Base-by-base conservation (phyloP, 2,329 filamentous ascomycete genomes). In the Calonectria pteridis region DNA sequence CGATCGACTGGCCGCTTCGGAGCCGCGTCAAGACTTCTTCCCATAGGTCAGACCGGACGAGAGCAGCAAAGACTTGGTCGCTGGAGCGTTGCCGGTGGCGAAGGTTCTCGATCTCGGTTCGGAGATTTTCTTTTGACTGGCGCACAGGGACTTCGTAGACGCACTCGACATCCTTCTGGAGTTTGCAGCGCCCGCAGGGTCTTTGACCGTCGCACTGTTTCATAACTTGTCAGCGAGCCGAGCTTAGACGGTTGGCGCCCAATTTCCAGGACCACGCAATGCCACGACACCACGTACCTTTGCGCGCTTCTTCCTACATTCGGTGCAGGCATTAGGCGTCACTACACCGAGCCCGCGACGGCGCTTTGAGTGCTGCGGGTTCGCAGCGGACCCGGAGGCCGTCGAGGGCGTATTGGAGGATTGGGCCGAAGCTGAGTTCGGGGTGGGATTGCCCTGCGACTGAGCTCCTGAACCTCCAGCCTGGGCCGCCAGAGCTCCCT, bases 71-170 rank as follows among this genome's bases (percentile, higher is more conserved):
- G 63, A 93, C 87, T 35, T 87, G 86, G 31, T 92, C 89, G 80
- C 84, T 91, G 55, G 87, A 88, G 28, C 86, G 88, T 78, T 92
- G 89, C 51, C 89, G 87, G 20, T 86, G 85, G 62, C 89, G 89
- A 43, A 93, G 83, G 31, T 83, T 83, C 67, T 93, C 91, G 73
- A 93, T 91, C 78, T 93, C 91, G 78, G 84, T 85, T 55, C 91
- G 88, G 6, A 93, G 86, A 67, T 88, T 88, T 73, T 92, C 91
- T 74, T 93, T 93, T 14, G 91, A 92, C 76, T 92, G 91, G 55
- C 91, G 90, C 6, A 93, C 88, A 0, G 91, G 91, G 10, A 91
- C 80, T 76, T 93, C 90, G 83, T 93, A 93, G 29, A 91, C 80
- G 74, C 91, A 93, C 29, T 91, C 87, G 49, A 87, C 83, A 37